Evolutionary conservation across 257 asterid genomes (phyloP), one percentile per base, ranked within the genome.

Genomic region (Catharanthus roseus): DNA sequence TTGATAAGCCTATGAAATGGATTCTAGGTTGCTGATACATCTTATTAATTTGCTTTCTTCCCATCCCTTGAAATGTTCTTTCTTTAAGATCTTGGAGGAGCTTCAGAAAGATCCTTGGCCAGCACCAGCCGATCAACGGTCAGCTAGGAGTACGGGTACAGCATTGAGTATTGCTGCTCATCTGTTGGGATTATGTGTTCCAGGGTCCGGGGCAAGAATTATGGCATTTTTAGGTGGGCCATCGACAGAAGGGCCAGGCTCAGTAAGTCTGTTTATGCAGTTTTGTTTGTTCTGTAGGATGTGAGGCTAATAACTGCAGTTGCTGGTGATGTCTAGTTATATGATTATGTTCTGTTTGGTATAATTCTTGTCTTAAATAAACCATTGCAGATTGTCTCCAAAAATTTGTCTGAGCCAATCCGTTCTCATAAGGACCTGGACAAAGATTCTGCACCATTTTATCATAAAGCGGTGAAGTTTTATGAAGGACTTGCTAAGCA

Each of bases 21-120:
- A 44, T 9, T 39, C 34, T 26, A 18, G 4, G 0, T 13, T 71
- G 45, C 68, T 58, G 68, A 44, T 58, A 49, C 26, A 58, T 44
- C 23, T 42, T 29, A 62, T 44, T 44, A 21, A 9, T 42, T 66
- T 66, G 33, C 58, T 28, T 67, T 65, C 23, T 45, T 67, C 41
- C 26, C 57, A 10, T 29, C 11, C 66, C 77, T 60, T 67, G 5
- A 51, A 65, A 64, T 72, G 68, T 70, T 34, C 61, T 54, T 78
- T 65, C 71, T 45, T 75, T 80, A 79, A 90, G 98, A 88, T 93
- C 80, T 80, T 93, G 82, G 97, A 93, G 79, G 99, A 93, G 85
- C 99, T 93, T 79, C 97, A 89, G 83, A 91, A 82, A 80, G 99
- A 93, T 83, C 96, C 97, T 78, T 93, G 99, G 99, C 96, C 96